phyloP scores from a whole-genome alignment of 1,284 basidiomycete species.

The Moniliophthora roreri region DNA sequence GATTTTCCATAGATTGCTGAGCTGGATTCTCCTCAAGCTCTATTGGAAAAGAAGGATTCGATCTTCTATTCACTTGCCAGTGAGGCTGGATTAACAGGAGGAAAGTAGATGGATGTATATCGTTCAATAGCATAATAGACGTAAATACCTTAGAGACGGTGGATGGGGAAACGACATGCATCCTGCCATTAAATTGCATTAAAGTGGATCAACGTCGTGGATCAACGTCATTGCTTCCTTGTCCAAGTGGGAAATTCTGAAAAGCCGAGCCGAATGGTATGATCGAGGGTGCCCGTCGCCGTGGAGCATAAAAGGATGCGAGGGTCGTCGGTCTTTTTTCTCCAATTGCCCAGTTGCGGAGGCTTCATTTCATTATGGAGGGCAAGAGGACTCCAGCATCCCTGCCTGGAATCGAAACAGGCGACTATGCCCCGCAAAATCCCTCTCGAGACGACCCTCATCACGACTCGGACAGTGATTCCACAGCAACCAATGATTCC shows the following conservation, averaged over 20 bases:
- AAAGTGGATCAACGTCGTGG: too few relatives aligned
- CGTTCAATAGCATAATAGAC: neutral
- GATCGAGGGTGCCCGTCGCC: too few relatives aligned
- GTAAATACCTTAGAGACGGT: too few relatives aligned
- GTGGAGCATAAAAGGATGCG: too few relatives aligned
- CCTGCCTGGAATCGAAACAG: neutral
- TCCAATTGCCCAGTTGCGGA: too few relatives aligned
- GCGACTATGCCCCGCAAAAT: neutral
- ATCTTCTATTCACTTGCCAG: slow-evolving; percentile 56
- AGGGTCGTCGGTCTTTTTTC: too few relatives aligned
- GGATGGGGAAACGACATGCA: too few relatives aligned
- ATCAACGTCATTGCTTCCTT: too few relatives aligned
- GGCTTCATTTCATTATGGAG: neutral
- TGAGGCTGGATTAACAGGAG: slow-evolving; percentile 49
- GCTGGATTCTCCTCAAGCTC: slow-evolving; percentile 67
- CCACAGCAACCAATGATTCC: slow-evolving; percentile 58
- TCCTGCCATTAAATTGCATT: too few relatives aligned
- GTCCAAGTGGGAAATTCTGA: too few relatives aligned
- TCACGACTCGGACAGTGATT: slow-evolving; percentile 42
- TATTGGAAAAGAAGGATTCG: slow-evolving; percentile 56
- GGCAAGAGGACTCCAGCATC: neutral
- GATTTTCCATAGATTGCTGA: slow-evolving; percentile 52
- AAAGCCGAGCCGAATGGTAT: too few relatives aligned
- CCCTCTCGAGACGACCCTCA: neutral
- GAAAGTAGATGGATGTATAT: neutral